A percentile compares a stretch with the other conserved stretches of the same genome.
Evolutionary conservation across 139 green algal species (phyloP).

Genomic region (Coelastrella sp.): DNA sequence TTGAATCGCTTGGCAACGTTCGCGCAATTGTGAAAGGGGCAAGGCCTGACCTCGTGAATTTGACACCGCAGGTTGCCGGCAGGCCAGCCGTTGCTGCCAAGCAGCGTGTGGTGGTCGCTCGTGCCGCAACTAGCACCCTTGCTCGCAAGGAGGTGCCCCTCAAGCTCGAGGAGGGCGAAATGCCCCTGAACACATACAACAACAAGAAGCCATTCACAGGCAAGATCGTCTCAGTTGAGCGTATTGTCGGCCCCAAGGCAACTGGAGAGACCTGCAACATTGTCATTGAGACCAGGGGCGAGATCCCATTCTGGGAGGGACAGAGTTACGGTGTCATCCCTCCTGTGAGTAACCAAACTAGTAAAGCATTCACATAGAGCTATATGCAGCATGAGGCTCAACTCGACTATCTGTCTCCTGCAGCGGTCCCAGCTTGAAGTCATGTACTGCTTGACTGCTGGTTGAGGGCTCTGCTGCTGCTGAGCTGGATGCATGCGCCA

Average conservation of each 20-base stretch:
- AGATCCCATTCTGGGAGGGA: slow-evolving; percentile 99
- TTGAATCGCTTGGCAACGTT: neutral
- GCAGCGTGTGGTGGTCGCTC: slow-evolving; percentile 39
- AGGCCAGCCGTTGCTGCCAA: slow-evolving; percentile 11
- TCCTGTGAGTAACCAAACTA: slow-evolving; percentile 68
- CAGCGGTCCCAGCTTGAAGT: no score
- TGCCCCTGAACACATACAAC: slow-evolving; percentile 96
- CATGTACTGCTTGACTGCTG: no score
- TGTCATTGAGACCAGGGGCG: slow-evolving; percentile 94
- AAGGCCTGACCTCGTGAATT: neutral
- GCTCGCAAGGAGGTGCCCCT: slow-evolving; percentile 54
- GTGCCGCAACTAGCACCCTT: slow-evolving; percentile 38
- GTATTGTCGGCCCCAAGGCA: slow-evolving; percentile 96
- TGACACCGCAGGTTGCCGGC: slow-evolving; percentile 34
- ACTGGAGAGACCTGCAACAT: slow-evolving; percentile 98
- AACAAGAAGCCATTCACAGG: slow-evolving; percentile 94
- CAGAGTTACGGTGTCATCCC: slow-evolving; percentile 99
- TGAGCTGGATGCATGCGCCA: no score
- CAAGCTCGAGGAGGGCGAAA: slow-evolving; percentile 72
- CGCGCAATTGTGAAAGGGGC: slow-evolving; percentile 20
- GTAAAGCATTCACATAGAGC: neutral
- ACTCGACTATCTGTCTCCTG: no score
- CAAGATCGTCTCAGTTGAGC: slow-evolving; percentile 92
- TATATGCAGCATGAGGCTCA: neutral
- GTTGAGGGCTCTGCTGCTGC: no score